Evolutionary conservation across 2,329 filamentous ascomycete species (phyloP), one percentile per base, ranked within the genome.

Genomic region (Coleophoma cylindrospora): DNA sequence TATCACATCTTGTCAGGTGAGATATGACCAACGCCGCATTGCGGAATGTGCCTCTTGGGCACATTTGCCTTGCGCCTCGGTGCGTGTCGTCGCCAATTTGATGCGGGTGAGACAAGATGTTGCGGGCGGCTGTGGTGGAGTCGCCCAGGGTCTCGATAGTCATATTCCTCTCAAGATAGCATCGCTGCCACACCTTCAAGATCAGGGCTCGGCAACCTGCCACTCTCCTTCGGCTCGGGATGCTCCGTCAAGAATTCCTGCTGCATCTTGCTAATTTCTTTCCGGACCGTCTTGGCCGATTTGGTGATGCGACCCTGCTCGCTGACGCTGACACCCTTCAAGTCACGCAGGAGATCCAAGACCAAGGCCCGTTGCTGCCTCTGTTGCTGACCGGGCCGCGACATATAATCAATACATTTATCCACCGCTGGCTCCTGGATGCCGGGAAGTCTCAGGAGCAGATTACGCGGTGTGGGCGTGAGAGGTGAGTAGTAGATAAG

Each of bases 241-340:
- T 55, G 67, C n/a, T 71, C 73, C 47, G 73, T 83, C 80, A 86
- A 82, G 58, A 86, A 86, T 50, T 80, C 75, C 62, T 86, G 80
- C 5, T 81, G 80, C 81, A 86, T 80, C 64, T 79, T 79, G 55
- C 75, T 81, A 34, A 79, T 69, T 6, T 64, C 62, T 17, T 70
- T 63, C 56, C 70, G 77, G 63, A 77, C 63, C 54, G 54, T 45
- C 37, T 70, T 70, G 12, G 68, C 68, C 43, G 72, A 76, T 66
- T 82, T 82, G 47, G 70, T 74, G 7, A 99, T 83, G 68, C 89
- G 94, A 22, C 94, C 94, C 74, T 94, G 87, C 69, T 99, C 94
- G 8, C 91, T 89, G 50, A 99, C 89, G 60, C 91, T 92, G 6
- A 97, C 85, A 0, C 94, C 94, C 58, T 95, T 84, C 7, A 99